These are phyloP conservation scores for Amphicarpaea edgeworthii DNA, from an alignment of 306 rosid species.

Conservation along the genomic window DNA sequence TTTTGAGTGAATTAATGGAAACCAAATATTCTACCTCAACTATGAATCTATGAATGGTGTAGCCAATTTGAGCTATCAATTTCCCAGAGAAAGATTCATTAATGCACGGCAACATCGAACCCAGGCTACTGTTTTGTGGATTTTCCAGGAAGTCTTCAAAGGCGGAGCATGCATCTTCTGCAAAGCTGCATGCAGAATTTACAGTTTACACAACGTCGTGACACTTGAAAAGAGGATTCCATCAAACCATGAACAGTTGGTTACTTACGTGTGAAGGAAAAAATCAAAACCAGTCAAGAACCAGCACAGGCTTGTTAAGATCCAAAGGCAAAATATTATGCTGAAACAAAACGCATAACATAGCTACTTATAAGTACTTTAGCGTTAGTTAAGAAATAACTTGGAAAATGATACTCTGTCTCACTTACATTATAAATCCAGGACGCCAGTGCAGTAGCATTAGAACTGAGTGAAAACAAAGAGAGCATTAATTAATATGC, in stretches of 20 bases:
- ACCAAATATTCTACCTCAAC: slow-evolving; percentile 48
- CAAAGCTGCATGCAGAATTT: slow-evolving; percentile 58
- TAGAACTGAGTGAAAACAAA: slow-evolving; percentile 59
- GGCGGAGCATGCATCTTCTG: slow-evolving; percentile 70
- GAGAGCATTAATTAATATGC: slow-evolving; percentile 43
- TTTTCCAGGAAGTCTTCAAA: slow-evolving; percentile 58
- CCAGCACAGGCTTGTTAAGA: slow-evolving; percentile 69
- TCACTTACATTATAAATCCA: slow-evolving; percentile 68
- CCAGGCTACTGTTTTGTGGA: slow-evolving; percentile 64
- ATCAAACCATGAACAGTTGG: not conserved
- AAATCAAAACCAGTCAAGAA: slow-evolving; percentile 73
- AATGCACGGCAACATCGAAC: slow-evolving; percentile 72
- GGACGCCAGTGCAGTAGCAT: slow-evolving; percentile 74
- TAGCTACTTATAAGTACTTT: not conserved
- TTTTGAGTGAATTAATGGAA: not conserved
- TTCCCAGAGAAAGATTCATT: slow-evolving; percentile 53
- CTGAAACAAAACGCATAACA: slow-evolving; percentile 50
- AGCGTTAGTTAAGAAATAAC: not conserved
- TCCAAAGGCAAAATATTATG: slow-evolving; percentile 68
- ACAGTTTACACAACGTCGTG: not conserved
- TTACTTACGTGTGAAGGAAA: slow-evolving; percentile 71
- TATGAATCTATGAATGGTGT: slow-evolving; percentile 59
- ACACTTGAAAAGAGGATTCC: slow-evolving; percentile 15
- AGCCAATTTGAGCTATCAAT: slow-evolving; percentile 60
- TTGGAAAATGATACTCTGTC: not conserved